phyloP scores from a whole-genome alignment of 768 basidiomycete species.

The Termitomyces sp. region DNA sequence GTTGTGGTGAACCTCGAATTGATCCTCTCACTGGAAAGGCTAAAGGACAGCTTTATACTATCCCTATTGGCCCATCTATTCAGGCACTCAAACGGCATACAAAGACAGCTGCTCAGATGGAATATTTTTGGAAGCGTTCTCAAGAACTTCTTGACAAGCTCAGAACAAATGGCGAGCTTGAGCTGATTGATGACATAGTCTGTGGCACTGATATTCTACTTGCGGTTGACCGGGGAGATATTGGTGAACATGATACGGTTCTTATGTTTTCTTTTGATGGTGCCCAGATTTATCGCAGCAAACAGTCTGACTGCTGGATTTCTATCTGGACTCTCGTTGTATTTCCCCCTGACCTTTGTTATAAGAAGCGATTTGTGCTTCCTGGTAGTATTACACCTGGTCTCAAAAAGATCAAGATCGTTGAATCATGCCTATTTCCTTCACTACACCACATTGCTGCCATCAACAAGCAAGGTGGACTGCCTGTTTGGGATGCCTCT shows the following conservation, averaged over 20 bases:
- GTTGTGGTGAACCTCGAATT: conserved; percentile 8
- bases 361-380: neutral
- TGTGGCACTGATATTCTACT: neutral
- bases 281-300: neutral
- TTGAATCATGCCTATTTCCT: conserved; percentile 26
- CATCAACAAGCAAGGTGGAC: conserved; percentile 14
- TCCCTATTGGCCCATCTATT: conserved; percentile 21
- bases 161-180: neutral
- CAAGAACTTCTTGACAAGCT: neutral
- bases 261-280: neutral
- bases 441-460: conserved; percentile 20
- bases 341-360: neutral
- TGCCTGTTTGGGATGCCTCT: conserved; percentile 15
- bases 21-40: conserved; percentile 9
- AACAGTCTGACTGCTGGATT: conserved; percentile 1
- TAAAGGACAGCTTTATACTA: conserved; percentile 14
- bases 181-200: neutral
- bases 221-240: neutral
- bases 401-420: conserved; percentile 26
- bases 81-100: conserved; percentile 19
- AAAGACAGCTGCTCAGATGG: conserved; percentile 7
- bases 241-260: neutral
- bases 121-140: neutral
- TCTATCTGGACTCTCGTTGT: neutral
- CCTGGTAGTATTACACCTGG: conserved; percentile 25